Percentiles rank a stretch among this genome's conserved stretches.
These are phyloP conservation scores for Chaetomium tenue DNA, from an alignment of 495 filamentous ascomycete genomes.

Conservation along the genomic window DNA sequence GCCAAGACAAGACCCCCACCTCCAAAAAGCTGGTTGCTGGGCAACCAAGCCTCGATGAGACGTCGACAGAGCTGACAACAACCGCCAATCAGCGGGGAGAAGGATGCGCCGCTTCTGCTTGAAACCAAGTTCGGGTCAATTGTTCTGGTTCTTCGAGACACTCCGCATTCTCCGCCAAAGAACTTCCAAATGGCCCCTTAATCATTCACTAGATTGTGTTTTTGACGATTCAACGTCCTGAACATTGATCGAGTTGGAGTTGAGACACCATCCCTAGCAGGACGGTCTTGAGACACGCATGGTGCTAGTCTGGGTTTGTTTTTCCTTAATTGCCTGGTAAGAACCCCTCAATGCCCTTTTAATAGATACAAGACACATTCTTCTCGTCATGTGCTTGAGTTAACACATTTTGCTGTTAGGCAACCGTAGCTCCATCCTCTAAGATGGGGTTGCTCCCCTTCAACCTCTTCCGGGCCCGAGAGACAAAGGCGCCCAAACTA, in stretches of 20 bases:
- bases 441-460: constrained; percentile 34
- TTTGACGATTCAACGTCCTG: too few species aligned
- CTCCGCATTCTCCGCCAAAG: neutral
- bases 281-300: neutral
- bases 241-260: neutral
- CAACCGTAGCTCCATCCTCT: neutral
- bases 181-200: neutral
- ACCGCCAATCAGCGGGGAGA: constrained; percentile 10
- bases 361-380: neutral
- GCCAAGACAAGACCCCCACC: neutral
- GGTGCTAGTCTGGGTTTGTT: neutral
- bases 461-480: constrained; percentile 39
- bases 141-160: neutral
- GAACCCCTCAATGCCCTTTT: neutral
- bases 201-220: too few species aligned
- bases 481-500: constrained; percentile 39
- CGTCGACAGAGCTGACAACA: neutral
- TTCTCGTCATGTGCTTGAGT: neutral
- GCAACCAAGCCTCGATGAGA: constrained; percentile 3
- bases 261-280: neutral
- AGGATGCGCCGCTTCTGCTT: neutral
- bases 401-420: neutral
- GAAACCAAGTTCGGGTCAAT: too few species aligned
- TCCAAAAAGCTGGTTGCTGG: constrained; percentile 10
- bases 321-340: neutral